Conservation (phyloP, 345 rosid species). For the Bretschneidera sinensis region DNA sequence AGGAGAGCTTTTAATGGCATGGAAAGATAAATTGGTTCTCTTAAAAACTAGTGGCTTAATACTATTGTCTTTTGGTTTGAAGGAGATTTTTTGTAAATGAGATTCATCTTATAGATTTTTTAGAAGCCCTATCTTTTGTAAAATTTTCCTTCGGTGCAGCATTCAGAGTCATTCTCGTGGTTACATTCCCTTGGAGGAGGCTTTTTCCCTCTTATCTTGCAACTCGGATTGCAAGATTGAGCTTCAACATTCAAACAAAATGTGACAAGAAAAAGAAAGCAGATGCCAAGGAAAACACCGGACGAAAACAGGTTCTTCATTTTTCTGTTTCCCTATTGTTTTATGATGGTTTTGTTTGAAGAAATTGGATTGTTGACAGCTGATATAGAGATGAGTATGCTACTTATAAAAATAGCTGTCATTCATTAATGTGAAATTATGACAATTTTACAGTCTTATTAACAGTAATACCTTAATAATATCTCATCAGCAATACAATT, state of each 20-base stretch:
- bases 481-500: no score
- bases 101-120: no score
- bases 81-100: no score
- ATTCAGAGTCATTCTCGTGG: slow-evolving; percentile 22
- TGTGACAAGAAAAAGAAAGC: slow-evolving; percentile 5
- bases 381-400: background rate
- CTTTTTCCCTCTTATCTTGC: slow-evolving; percentile 23
- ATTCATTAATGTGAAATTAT: no score
- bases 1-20: no score
- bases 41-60: no score
- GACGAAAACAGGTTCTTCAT: slow-evolving; percentile 12
- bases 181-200: slow-evolving; percentile 29
- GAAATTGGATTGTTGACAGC: background rate
- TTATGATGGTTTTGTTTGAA: background rate
- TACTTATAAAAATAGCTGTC: background rate
- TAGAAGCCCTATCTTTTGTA: slow-evolving; percentile 25
- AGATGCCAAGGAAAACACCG: background rate
- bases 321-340: background rate
- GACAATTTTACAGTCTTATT: no score
- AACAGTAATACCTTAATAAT: no score
- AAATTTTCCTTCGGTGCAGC: slow-evolving; percentile 24
- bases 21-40: no score
- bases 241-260: slow-evolving; percentile 2
- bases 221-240: slow-evolving; percentile 24
- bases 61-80: no score